These are phyloP conservation scores for Backusella morwellensis DNA, from an alignment of 192 early-diverging fungal genomes.

Conservation along the genomic window DNA sequence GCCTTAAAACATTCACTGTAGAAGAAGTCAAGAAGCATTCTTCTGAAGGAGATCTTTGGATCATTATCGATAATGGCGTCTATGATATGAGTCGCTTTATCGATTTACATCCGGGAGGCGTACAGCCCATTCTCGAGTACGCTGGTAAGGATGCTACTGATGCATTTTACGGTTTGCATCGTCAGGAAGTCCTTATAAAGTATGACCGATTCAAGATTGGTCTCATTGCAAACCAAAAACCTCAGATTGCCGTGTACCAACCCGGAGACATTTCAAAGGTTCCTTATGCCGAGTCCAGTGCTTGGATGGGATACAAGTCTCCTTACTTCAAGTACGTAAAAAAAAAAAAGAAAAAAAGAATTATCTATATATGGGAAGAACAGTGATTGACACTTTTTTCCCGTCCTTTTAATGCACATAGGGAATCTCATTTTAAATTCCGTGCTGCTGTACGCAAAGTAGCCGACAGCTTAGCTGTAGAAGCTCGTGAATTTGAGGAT, in stretches of 20 bases:
- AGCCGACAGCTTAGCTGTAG: conserved; percentile 71
- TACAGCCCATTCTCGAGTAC: conserved; percentile 62
- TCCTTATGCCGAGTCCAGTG: conserved; percentile 78
- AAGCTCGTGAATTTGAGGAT: conserved; percentile 73
- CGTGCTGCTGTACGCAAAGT: conserved; percentile 63
- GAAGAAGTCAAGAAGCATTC: conserved; percentile 35
- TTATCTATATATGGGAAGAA: not conserved
- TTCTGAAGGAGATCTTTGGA: conserved; percentile 45
- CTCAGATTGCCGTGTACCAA: conserved; percentile 29
- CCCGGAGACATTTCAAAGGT: conserved; percentile 68
- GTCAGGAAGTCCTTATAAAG: conserved; percentile 61
- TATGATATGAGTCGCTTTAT: conserved; percentile 60
- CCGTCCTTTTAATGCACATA: conserved; percentile 10
- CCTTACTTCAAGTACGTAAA: conserved; percentile 34
- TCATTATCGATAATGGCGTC: conserved; percentile 59
- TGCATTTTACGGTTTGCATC: conserved; percentile 39
- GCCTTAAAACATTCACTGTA: not conserved
- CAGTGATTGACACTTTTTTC: not conserved
- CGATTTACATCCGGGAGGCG: conserved; percentile 58
- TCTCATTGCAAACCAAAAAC: conserved; percentile 47
- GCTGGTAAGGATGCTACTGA: conserved; percentile 79
- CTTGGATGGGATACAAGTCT: conserved; percentile 41
- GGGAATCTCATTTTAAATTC: conserved; percentile 64
- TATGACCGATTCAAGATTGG: conserved; percentile 67
- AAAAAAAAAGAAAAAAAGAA: not conserved